Evolutionary conservation across 2,329 filamentous ascomycete genomes (phyloP), one percentile per base, ranked within the genome.

Genomic region (Phaeosphaeriaceae sp.): DNA sequence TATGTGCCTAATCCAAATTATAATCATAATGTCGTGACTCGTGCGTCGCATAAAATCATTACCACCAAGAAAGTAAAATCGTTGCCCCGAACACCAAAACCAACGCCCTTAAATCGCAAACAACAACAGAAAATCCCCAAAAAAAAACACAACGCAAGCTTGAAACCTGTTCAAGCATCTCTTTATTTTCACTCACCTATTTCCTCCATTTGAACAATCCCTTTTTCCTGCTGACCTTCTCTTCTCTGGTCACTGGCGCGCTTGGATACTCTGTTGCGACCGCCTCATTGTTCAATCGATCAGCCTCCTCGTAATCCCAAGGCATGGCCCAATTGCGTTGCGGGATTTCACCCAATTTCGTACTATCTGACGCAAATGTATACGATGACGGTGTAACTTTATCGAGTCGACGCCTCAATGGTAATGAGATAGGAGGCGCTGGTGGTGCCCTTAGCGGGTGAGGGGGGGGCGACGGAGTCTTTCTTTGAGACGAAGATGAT

Each of bases 311-410:
- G 38, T 72, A 75, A 45, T 79, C 73, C 46, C 67, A 78, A 5
- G 76, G 75, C 45, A 51, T 65, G 0, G 68, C 65, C 77, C 77
- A 79, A 38, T 72, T 70, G 30, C 73, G 68, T 61, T 77, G 62
- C 4, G 77, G 77, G 5, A 80, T 79, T 55, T 79, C 77, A 35
- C 77, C 77, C 7, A 80, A 64, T 60, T 78, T 78, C 3, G 77
- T 80, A 59, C 75, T 76, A 16, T 74, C 74, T 9, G 75, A 76
- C 4, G 75, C 72, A 46, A 77, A 73, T 1, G 76, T 78, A 46
- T 76, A 76, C 30, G 66, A 69, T 7, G 73, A 77, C 6, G 68
- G 73, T 2, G 73, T 76, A 0, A 54, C 44, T 40, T 72, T 72
- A 34, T 75, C 70, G 7, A 66, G 51, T 46, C 67, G 58, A 20